phyloP scores from a whole-genome alignment of 495 filamentous ascomycete genomes.

The Glarea lozoyensis region DNA sequence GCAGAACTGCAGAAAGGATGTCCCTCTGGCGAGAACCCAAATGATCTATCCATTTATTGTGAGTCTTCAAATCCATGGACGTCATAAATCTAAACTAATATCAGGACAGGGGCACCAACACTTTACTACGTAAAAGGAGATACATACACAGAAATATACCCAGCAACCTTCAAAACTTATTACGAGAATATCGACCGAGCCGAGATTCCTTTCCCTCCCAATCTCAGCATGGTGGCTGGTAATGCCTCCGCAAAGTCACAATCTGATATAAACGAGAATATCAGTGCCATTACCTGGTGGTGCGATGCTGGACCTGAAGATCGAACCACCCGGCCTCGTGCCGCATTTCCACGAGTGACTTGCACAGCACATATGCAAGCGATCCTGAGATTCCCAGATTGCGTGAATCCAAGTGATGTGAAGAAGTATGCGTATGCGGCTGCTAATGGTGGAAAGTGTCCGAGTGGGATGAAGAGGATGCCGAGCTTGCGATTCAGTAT shows the following conservation, averaged over 20 bases:
- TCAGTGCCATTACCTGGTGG: constrained; percentile 15
- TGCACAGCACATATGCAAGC: constrained; percentile 43
- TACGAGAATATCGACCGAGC: constrained; percentile 14
- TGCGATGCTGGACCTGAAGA: constrained; percentile 13
- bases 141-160: constrained; percentile 12
- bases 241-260: constrained; percentile 11
- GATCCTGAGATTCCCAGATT: constrained; percentile 32
- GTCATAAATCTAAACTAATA: too few species aligned
- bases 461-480: constrained; percentile 18
- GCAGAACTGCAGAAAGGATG: constrained; percentile 20
- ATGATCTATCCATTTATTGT: constrained; percentile 25
- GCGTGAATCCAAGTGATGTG: constrained; percentile 19
- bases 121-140: constrained; percentile 12
- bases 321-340: neutral
- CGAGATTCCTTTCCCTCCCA: constrained; percentile 18
- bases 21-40: constrained; percentile 19
- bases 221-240: constrained; percentile 19
- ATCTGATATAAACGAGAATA: constrained; percentile 16
- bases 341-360: constrained; percentile 28
- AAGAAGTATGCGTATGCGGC: constrained; percentile 1
- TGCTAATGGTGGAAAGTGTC: constrained; percentile 21
- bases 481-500: constrained; percentile 23
- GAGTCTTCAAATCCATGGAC: too few species aligned
- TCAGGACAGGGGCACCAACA: constrained; percentile 19
- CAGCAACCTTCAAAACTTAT: constrained; percentile 18